Conservation (phyloP, 2,329 filamentous ascomycete species). For the Clarireedia paspali region DNA sequence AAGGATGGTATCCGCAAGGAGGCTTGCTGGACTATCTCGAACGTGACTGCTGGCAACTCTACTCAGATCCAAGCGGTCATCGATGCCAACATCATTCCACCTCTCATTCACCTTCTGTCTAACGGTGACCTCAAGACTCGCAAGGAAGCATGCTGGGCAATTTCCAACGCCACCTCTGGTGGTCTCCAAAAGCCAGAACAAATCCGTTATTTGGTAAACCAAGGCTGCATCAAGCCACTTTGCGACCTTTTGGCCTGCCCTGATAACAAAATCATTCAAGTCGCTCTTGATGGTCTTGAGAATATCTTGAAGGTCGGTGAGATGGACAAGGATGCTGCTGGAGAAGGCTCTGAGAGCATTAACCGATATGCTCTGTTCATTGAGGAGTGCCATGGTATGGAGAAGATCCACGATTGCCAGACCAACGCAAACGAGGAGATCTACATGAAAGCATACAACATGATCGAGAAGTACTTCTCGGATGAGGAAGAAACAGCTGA, state of each 20-base stretch:
- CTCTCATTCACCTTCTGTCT: conserved; percentile 88
- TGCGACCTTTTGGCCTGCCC: conserved; percentile 94
- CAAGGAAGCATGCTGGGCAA: conserved; percentile 99
- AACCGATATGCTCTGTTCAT: conserved; percentile 98
- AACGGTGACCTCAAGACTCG: conserved; percentile 98
- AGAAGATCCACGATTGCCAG: conserved; percentile 99
- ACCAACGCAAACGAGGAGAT: conserved; percentile 99
- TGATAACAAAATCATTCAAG: conserved; percentile 99
- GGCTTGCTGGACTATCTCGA: conserved; percentile 99
- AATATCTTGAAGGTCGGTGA: conserved; percentile 99
- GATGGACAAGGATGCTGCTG: conserved; percentile 88
- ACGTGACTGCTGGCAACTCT: conserved; percentile 96
- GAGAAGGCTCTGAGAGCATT: conserved; percentile 67
- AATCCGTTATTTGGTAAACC: conserved; percentile 87
- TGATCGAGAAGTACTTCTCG: conserved; percentile 99
- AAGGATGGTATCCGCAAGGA: conserved; percentile 99
- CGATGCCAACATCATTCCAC: conserved; percentile 93
- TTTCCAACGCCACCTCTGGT: conserved; percentile 95
- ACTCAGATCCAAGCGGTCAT: conserved; percentile 95
- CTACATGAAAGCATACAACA: conserved; percentile 99
- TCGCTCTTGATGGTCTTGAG: conserved; percentile 93
- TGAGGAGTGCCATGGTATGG: conserved; percentile 97
- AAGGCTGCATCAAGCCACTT: conserved; percentile 94
- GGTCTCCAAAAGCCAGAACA: conserved; percentile 98
- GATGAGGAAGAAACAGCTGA: conserved; percentile 84